Base-by-base conservation (phyloP, 768 basidiomycete species). In the Pisolithus orientalis region DNA sequence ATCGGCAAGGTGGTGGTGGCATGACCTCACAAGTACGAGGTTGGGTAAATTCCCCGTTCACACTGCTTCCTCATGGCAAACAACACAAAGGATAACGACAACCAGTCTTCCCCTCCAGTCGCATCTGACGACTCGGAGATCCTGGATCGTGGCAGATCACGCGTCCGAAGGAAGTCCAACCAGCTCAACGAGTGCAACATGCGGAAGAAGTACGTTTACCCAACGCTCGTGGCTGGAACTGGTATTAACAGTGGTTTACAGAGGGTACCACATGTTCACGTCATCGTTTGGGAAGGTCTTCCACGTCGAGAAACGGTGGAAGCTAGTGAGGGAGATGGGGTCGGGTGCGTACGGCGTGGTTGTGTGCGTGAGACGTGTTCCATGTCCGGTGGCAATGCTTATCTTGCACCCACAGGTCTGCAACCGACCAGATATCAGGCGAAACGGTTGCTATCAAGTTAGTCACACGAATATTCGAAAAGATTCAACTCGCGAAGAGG, bases 301-400 rank as follows among this genome's bases (percentile, higher is more conserved):
- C 66, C 87, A 92, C 68, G 84, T 96, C 50, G 92, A 95, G 72
- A 83, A 82, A 56, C 81, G 94, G 52, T 95, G 92, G 93, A 89
- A 87, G 57, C 75, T 94, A 48, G 82, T 91, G 46, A 75, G 90
- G 51, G 92, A 96, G 66, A 82, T 97, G 75, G 94, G 94, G 7
- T 90, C 91, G 57, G 94, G 94, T n/a, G 94, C 94, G 7, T 97
- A 95, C 67, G 94, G 94, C 16, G 86, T 92, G 57, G 94, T 96
- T 59, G 90, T 96, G 89, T 91, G 61, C 65, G 83, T 74, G 25
- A 51, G 34, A 4, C 31, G 49, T 14, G 9, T 34, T 31, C 17
- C 27, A 28, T 34, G 17, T n/a, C 10, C 24, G 28, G 31, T 17
- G 6, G 17, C 31, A 10, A 17, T 32, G 34, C 44, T 42, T 28